Evolutionary conservation across 805 yeast genomes (phyloP).

Genomic region (Zygosaccharomyces siamensis): DNA sequence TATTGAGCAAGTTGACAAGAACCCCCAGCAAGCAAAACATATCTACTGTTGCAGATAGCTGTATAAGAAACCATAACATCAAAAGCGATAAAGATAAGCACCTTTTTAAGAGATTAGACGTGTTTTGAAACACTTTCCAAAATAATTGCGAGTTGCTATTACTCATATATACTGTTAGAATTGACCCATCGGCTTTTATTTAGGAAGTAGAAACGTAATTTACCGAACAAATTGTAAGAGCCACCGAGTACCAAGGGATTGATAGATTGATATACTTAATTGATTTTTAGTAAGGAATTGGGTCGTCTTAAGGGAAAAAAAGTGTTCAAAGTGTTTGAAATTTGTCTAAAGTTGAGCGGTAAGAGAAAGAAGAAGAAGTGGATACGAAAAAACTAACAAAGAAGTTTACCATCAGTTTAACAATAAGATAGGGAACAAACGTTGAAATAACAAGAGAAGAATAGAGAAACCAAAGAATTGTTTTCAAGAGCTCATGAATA

Average conservation of each 20-base stretch:
- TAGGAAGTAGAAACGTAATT: not conserved
- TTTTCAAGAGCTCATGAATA: conserved; percentile 19
- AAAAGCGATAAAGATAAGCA: not conserved
- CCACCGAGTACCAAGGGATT: not conserved
- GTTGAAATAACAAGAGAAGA: not conserved
- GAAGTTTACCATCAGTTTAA: not conserved
- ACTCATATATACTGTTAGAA: not conserved
- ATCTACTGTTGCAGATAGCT: conserved; percentile 2
- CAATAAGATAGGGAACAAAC: not conserved
- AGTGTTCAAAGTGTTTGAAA: not conserved
- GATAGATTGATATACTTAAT: not conserved
- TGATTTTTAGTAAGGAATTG: not conserved
- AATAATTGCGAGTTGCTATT: not conserved
- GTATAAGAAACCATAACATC: conserved; percentile 8
- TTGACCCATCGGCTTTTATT: not conserved
- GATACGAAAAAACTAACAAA: not conserved
- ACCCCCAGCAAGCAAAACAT: not conserved
- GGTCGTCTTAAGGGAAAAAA: not conserved
- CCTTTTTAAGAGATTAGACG: conserved; percentile 1
- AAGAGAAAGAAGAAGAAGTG: conserved; percentile 3
- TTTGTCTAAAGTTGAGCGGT: conserved; percentile 4
- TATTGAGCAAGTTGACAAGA: not conserved
- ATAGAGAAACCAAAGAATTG: not conserved
- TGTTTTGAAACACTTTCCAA: not conserved
- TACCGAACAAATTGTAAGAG: not conserved